These are phyloP conservation scores for Fibroporia radiculosa DNA, from an alignment of 768 basidiomycete genomes.

Conservation along the genomic window DNA sequence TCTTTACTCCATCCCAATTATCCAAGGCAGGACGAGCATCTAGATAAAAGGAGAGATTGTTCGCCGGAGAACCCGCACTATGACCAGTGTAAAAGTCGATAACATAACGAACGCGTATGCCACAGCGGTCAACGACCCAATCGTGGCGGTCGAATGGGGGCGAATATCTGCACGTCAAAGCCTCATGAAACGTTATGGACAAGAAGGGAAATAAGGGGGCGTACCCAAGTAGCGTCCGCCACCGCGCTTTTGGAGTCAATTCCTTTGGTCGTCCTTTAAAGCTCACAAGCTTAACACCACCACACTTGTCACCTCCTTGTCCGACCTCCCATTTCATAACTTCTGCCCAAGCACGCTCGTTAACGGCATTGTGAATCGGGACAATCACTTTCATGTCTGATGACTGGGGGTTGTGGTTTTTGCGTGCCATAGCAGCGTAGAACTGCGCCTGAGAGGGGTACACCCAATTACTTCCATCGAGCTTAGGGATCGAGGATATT, in stretches of 20 bases:
- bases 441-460: conserved; percentile 99
- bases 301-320: conserved; percentile 75
- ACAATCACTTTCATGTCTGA: conserved; percentile 94
- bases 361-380: conserved; percentile 98
- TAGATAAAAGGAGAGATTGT: conserved; percentile 78
- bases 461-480: conserved; percentile 75
- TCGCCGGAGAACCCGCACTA: conserved; percentile 32
- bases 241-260: conserved; percentile 70
- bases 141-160: conserved; percentile 97
- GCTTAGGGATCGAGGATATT: conserved; percentile 81
- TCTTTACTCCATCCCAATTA: conserved; percentile 86
- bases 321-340: conserved; percentile 53
- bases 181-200: conserved; percentile 8
- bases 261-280: conserved; percentile 88
- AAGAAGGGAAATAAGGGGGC: conserved; percentile 18
- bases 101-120: conserved; percentile 82
- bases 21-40: conserved; percentile 94
- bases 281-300: conserved; percentile 73
- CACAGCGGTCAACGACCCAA: conserved; percentile 94
- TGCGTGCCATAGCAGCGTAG: conserved; percentile 93
- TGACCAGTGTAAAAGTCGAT: conserved; percentile 97
- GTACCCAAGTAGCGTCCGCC: conserved; percentile 83
- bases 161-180: conserved; percentile 56
- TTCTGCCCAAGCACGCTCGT: conserved; percentile 59
- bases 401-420: conserved; percentile 82